phyloP scores from a whole-genome alignment of 2,329 filamentous ascomycete genomes.

The Xylariaceae sp. region DNA sequence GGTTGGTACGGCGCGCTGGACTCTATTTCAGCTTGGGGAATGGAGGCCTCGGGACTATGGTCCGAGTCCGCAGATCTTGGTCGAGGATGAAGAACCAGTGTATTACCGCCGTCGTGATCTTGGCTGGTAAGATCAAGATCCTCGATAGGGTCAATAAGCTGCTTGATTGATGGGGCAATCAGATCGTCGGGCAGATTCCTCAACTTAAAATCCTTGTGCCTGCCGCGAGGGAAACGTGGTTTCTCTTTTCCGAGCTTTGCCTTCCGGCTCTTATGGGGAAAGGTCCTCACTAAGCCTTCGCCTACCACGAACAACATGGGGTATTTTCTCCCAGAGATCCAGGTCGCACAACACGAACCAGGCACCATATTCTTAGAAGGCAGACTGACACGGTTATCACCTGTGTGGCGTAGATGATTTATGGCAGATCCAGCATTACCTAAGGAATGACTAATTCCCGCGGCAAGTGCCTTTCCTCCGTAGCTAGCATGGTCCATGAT shows the following conservation, averaged over 20 bases:
- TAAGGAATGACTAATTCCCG: conserved; percentile 69
- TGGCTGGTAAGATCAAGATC: conserved; percentile 50
- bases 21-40: conserved; percentile 80
- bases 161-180: conserved; percentile 52
- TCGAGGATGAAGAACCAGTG: conserved; percentile 44
- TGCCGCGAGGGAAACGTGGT: conserved; percentile 49
- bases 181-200: conserved; percentile 57
- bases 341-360: conserved; percentile 57
- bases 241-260: conserved; percentile 50
- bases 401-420: conserved; percentile 67
- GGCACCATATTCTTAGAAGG: conserved; percentile 49
- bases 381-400: conserved; percentile 69
- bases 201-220: conserved; percentile 64
- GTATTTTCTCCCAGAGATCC: conserved; percentile 59
- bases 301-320: conserved; percentile 62
- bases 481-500: conserved; percentile 62
- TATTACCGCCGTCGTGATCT: conserved; percentile 51
- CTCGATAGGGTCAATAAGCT: conserved; percentile 53
- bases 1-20: conserved; percentile 94
- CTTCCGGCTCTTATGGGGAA: conserved; percentile 54
- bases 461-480: conserved; percentile 67
- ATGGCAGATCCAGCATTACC: conserved; percentile 68
- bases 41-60: conserved; percentile 57
- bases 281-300: conserved; percentile 62
- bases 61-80: conserved; percentile 34